These are phyloP conservation scores for Aristolochia californica DNA, from an alignment of 164 flowering plant genomes.

Conservation along the genomic window DNA sequence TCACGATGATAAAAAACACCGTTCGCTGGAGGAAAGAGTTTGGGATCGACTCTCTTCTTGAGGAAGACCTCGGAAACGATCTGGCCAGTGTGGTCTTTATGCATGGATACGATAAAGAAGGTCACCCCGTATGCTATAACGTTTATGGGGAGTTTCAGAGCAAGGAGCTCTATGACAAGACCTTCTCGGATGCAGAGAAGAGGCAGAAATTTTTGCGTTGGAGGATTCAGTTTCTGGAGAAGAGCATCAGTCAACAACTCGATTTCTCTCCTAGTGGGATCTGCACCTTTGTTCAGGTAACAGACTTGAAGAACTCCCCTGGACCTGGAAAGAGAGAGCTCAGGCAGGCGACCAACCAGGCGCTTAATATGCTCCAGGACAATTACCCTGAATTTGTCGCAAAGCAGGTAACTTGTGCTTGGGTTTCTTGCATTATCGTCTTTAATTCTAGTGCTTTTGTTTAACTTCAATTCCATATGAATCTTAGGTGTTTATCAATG, in stretches of 20 bases:
- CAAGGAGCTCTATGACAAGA: constrained; percentile 59
- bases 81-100: constrained; percentile 69
- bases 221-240: constrained; percentile 84
- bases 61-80: constrained; percentile 51
- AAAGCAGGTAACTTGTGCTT: constrained; percentile 56
- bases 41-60: constrained; percentile 51
- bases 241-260: constrained; percentile 50
- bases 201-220: constrained; percentile 51
- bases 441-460: not conserved
- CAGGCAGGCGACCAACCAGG: constrained; percentile 53
- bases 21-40: constrained; percentile 77
- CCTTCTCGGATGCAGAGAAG: constrained; percentile 72
- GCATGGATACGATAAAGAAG: constrained; percentile 63
- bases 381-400: constrained; percentile 94
- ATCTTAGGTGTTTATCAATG: constrained; percentile 72
- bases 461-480: not conserved
- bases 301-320: constrained; percentile 70
- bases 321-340: constrained; percentile 56
- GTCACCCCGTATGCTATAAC: constrained; percentile 88
- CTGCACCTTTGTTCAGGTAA: constrained; percentile 66
- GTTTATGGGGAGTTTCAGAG: constrained; percentile 70
- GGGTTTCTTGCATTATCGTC: not conserved
- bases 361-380: constrained; percentile 66
- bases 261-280: constrained; percentile 68
- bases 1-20: constrained; percentile 70